phyloP scores from a whole-genome alignment of 1,284 basidiomycete genomes.

The Termitomyces sp. region DNA sequence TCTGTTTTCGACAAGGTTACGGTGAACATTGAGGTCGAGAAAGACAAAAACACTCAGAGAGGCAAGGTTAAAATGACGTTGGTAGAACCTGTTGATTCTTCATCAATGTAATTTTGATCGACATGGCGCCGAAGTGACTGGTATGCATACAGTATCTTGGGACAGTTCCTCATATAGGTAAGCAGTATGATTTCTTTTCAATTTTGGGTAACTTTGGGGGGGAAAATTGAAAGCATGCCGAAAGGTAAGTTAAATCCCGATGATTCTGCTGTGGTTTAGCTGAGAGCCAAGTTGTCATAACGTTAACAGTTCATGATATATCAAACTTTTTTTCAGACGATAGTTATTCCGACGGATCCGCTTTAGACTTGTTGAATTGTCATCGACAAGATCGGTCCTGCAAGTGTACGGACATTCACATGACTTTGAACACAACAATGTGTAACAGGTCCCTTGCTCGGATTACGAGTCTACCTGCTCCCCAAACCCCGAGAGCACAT shows the following conservation, averaged over 20 bases:
- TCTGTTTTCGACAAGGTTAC: constrained; percentile 91
- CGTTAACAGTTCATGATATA: not conserved
- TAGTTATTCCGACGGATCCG: too few relatives aligned
- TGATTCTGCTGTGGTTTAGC: not conserved
- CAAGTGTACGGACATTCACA: too few relatives aligned
- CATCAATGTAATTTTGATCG: constrained; percentile 3
- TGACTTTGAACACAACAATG: too few relatives aligned
- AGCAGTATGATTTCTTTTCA: too few relatives aligned
- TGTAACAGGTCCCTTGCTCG: too few relatives aligned
- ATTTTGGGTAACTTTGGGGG: too few relatives aligned
- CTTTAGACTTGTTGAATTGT: too few relatives aligned
- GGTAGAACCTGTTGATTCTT: constrained; percentile 65
- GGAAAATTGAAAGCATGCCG: not conserved
- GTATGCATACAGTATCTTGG: not conserved
- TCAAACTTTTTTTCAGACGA: too few relatives aligned
- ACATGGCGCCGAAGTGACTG: not conserved
- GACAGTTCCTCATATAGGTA: not conserved
- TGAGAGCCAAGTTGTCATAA: not conserved
- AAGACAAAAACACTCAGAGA: constrained; percentile 91
- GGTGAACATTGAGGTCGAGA: constrained; percentile 89
- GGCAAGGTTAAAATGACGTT: constrained; percentile 90
- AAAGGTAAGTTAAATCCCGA: not conserved
- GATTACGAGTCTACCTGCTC: too few relatives aligned
- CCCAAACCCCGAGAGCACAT: too few relatives aligned
- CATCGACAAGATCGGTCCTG: too few relatives aligned